phyloP scores from a whole-genome alignment of 2,329 filamentous ascomycete species.

The Fusarium nelsonii region DNA sequence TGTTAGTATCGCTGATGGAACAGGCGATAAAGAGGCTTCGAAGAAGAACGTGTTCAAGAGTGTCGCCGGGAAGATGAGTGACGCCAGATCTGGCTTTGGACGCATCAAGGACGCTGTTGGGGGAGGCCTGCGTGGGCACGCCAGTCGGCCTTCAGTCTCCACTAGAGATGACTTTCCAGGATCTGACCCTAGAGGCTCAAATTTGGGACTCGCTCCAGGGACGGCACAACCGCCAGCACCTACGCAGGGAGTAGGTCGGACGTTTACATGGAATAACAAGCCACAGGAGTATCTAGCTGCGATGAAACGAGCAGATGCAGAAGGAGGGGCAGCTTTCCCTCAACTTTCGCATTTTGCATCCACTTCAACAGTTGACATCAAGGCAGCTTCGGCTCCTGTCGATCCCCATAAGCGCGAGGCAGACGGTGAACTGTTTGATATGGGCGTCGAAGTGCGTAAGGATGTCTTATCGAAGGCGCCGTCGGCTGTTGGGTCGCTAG shows the following conservation, averaged over 20 bases:
- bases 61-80: constrained; percentile 81
- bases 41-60: constrained; percentile 80
- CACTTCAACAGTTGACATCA: constrained; percentile 47
- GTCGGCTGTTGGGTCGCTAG: constrained; percentile 70
- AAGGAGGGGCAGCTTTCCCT: constrained; percentile 44
- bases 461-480: constrained; percentile 59
- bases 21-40: constrained; percentile 67
- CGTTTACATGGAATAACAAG: constrained; percentile 74
- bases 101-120: constrained; percentile 89
- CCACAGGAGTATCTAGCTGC: constrained; percentile 68
- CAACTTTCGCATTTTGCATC: constrained; percentile 46
- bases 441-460: constrained; percentile 59
- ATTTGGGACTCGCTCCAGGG: constrained; percentile 25
- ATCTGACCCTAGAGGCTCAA: constrained; percentile 33
- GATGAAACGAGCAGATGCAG: constrained; percentile 54
- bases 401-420: constrained; percentile 43
- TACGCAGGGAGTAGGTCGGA: constrained; percentile 57
- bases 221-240: constrained; percentile 54
- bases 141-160: constrained; percentile 62
- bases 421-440: constrained; percentile 46
- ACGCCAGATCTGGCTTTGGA: constrained; percentile 84
- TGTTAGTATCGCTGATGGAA: constrained; percentile 61
- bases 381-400: constrained; percentile 38
- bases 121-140: constrained; percentile 65
- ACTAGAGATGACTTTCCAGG: constrained; percentile 65